Conservation (phyloP, 2,329 filamentous ascomycete species). For the Pyricularia grisea region DNA sequence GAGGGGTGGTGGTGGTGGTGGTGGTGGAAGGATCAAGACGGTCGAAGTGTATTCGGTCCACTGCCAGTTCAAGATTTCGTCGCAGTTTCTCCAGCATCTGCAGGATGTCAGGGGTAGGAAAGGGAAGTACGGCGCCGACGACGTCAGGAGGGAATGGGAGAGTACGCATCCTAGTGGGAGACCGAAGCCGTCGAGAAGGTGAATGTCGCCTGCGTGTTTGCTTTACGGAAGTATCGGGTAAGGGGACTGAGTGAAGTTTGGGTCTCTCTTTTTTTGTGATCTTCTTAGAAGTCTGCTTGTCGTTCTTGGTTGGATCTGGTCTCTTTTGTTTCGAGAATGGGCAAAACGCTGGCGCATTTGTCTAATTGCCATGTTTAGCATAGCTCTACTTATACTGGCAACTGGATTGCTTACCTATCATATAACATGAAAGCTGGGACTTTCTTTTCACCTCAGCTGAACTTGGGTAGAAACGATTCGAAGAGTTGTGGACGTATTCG, state of each 20-base stretch:
- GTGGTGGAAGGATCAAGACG: not conserved
- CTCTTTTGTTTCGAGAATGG: too few relatives aligned
- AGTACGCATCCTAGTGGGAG: not conserved
- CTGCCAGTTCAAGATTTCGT: conserved; percentile 3
- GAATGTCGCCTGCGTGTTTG: not conserved
- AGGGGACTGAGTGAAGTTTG: not conserved
- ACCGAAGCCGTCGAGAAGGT: not conserved
- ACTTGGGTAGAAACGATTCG: too few relatives aligned
- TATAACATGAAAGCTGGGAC: too few relatives aligned
- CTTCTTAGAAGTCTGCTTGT: not conserved
- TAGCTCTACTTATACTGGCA: too few relatives aligned
- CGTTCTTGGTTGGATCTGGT: not conserved
- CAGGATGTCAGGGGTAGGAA: not conserved
- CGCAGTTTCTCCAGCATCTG: conserved; percentile 3
- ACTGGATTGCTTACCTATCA: too few relatives aligned
- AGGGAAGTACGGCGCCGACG: not conserved
- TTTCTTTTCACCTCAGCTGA: too few relatives aligned
- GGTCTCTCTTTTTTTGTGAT: not conserved
- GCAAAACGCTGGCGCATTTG: too few relatives aligned
- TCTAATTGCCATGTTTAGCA: too few relatives aligned
- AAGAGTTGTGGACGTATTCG: too few relatives aligned
- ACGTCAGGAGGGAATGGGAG: conserved; percentile 1
- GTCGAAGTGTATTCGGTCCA: not conserved
- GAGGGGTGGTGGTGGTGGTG: not conserved
- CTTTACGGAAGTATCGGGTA: not conserved